phyloP scores from a whole-genome alignment of 352 stramenopile genomes.

The Pythium periplocum region DNA sequence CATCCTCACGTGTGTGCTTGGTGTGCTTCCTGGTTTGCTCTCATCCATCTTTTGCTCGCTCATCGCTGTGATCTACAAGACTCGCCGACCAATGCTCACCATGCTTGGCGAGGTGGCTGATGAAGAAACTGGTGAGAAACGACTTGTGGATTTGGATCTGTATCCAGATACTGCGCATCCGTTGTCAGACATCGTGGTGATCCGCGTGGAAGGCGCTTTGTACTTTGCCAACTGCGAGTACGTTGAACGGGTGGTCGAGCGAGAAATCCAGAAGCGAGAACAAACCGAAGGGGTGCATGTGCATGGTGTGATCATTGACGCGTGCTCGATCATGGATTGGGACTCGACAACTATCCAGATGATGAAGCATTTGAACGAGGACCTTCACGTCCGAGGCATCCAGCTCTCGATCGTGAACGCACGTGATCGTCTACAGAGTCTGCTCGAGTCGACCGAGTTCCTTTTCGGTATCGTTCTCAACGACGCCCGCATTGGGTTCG shows the following conservation, averaged over 20 bases:
- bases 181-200: conserved; percentile 38
- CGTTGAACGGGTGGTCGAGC: conserved; percentile 42
- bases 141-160: conserved; percentile 42
- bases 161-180: conserved; percentile 31
- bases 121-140: conserved; percentile 23
- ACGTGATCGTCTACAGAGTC: conserved; percentile 49
- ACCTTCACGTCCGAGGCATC: conserved; percentile 49
- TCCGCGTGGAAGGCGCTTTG: conserved; percentile 47
- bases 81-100: conserved; percentile 34
- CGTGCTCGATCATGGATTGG: conserved; percentile 77
- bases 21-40: conserved; percentile 39
- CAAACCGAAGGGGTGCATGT: conserved; percentile 31
- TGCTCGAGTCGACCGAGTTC: conserved; percentile 64
- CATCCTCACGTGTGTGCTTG: conserved; percentile 39
- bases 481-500: conserved; percentile 57
- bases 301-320: conserved; percentile 64
- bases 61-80: conserved; percentile 57
- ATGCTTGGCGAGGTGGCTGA: conserved; percentile 38
- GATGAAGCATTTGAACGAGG: conserved; percentile 74
- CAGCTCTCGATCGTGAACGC: conserved; percentile 77
- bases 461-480: conserved; percentile 53
- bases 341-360: conserved; percentile 84
- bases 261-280: conserved; percentile 37
- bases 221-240: conserved; percentile 69
- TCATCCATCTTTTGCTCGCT: conserved; percentile 55